Evolutionary conservation across 2,329 filamentous ascomycete genomes (phyloP).

Genomic region (Diaporthe sp.): DNA sequence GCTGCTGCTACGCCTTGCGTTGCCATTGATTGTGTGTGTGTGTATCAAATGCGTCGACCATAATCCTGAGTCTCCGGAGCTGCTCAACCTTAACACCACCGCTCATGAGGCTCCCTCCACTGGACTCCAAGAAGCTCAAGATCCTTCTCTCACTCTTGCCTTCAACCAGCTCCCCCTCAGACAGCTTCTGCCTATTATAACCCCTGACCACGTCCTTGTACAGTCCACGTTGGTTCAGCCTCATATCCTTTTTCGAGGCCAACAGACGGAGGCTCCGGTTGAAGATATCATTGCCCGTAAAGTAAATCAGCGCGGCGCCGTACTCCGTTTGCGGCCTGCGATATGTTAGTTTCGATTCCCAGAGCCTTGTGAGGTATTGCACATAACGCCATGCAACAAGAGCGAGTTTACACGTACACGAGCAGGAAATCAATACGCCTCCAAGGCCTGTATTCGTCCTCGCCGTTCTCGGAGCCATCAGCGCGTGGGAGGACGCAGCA

Average conservation of each 20-base stretch:
- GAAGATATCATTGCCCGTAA: conserved; percentile 93
- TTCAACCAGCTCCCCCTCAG: too few species aligned
- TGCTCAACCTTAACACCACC: conserved; percentile 73
- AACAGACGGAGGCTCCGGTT: conserved; percentile 85
- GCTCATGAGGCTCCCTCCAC: conserved; percentile 81
- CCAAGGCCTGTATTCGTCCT: conserved; percentile 64
- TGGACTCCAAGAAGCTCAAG: conserved; percentile 86
- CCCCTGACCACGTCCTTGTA: conserved; percentile 77
- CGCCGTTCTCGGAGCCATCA: conserved; percentile 60
- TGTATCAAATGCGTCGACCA: neutral
- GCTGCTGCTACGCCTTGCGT: too few species aligned
- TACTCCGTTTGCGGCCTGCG: conserved; percentile 74
- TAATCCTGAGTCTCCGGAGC: neutral
- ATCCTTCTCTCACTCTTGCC: too few species aligned
- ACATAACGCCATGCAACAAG: neutral
- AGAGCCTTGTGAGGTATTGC: too few species aligned
- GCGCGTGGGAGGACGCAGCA: too few species aligned
- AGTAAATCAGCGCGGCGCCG: conserved; percentile 83
- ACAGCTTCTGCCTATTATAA: conserved; percentile 64
- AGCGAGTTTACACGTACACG: conserved; percentile 55
- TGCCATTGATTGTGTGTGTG: too few species aligned
- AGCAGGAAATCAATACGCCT: conserved; percentile 86
- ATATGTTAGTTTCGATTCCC: neutral
- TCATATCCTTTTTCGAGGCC: conserved; percentile 83
- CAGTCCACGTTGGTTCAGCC: conserved; percentile 85